phyloP scores from a whole-genome alignment of 2,329 filamentous ascomycete species.

The Fusarium sp. region DNA sequence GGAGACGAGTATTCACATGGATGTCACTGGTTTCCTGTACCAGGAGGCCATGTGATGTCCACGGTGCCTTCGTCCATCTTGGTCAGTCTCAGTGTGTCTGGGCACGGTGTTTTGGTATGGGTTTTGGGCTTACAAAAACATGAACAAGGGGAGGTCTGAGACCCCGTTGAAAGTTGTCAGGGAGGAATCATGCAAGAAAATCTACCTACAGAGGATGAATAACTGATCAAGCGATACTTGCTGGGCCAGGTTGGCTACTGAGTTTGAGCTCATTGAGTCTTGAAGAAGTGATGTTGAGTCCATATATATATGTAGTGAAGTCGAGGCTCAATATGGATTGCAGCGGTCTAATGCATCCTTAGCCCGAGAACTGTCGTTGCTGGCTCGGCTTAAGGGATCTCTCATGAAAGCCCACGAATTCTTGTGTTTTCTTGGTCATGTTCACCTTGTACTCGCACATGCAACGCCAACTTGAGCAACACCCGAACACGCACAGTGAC shows the following conservation, averaged over 20 bases:
- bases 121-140: slow-evolving; percentile 33
- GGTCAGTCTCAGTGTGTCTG: slow-evolving; percentile 1
- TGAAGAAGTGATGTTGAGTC: not conserved
- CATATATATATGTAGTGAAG: not conserved
- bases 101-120: slow-evolving; percentile 35
- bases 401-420: no score
- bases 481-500: not conserved
- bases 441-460: no score
- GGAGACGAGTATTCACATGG: not conserved
- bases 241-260: slow-evolving; percentile 16
- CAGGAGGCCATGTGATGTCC: not conserved
- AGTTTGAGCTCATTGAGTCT: not conserved
- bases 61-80: not conserved
- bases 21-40: not conserved
- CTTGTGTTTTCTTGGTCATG: no score
- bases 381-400: no score
- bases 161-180: slow-evolving; percentile 15
- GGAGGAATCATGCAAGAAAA: slow-evolving; percentile 27
- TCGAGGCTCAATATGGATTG: not conserved
- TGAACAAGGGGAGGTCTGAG: slow-evolving; percentile 20
- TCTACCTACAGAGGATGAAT: slow-evolving; percentile 33
- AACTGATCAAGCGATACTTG: slow-evolving; percentile 24
- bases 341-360: no score
- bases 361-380: no score
- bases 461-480: no score